Conservation (phyloP, 352 stramenopile species). For the Phytophthora boehmeriae region DNA sequence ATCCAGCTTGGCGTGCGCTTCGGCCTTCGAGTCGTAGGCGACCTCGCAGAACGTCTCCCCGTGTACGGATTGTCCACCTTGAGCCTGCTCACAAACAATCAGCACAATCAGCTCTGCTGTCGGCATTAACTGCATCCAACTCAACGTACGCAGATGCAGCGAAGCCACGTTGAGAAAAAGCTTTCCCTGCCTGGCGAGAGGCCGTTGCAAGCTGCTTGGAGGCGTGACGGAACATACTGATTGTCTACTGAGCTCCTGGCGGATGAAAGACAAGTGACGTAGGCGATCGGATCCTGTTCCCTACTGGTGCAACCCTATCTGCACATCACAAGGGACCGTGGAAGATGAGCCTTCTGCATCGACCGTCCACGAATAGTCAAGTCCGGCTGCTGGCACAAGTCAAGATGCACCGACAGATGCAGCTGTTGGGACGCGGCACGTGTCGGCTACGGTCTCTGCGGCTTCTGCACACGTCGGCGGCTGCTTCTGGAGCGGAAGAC, state of each 20-base stretch:
- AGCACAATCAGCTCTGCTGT: not conserved
- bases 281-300: conserved; percentile 16
- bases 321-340: not conserved
- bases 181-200: conserved; percentile 19
- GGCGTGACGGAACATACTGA: conserved; percentile 33
- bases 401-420: conserved; percentile 18
- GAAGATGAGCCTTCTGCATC: conserved; percentile 1
- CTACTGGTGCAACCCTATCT: conserved; percentile 8
- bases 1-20: conserved; percentile 67
- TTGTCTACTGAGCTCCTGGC: not conserved
- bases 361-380: no score
- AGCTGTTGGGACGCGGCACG: conserved; percentile 1
- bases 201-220: conserved; percentile 20
- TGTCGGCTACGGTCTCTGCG: conserved; percentile 3
- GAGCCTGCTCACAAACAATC: conserved; percentile 26
- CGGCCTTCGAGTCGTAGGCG: conserved; percentile 54
- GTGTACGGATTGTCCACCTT: conserved; percentile 85
- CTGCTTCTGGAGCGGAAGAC: conserved; percentile 2
- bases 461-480: conserved; percentile 17
- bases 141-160: conserved; percentile 38
- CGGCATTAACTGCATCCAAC: not conserved
- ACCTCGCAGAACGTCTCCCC: conserved; percentile 68
- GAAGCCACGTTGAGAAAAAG: conserved; percentile 34
- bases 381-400: no score
- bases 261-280: conserved; percentile 23